Conservation (phyloP, 768 basidiomycete species). For the Pulveroboletus ravenelii region DNA sequence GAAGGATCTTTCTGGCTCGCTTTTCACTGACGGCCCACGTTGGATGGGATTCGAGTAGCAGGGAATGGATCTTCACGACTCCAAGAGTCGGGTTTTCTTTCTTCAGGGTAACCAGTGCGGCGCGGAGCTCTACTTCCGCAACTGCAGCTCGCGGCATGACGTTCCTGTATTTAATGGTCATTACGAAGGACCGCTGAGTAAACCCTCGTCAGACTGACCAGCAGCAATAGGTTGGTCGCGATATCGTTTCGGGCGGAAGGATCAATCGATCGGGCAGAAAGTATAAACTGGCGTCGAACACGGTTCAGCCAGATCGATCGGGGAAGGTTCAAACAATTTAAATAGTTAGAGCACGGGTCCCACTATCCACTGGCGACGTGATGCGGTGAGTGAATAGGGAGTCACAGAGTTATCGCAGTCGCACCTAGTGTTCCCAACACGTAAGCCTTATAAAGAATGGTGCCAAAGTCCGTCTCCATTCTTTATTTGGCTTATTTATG, state of each 20-base stretch:
- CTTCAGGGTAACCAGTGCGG: slow-evolving; percentile 52
- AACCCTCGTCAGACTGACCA: background rate
- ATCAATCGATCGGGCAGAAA: background rate
- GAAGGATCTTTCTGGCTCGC: slow-evolving; percentile 67
- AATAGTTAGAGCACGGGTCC: background rate
- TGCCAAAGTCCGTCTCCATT: no score
- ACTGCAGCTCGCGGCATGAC: slow-evolving; percentile 17
- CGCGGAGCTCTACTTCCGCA: slow-evolving; percentile 56
- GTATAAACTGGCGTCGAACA: no score
- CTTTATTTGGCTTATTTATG: no score
- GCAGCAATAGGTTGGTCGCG: background rate
- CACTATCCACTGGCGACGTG: background rate
- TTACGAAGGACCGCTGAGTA: background rate
- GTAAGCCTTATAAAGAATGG: no score
- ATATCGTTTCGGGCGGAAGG: background rate
- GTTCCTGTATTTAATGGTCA: background rate
- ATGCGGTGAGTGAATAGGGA: background rate
- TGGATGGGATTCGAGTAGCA: slow-evolving; percentile 54
- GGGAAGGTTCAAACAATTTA: no score
- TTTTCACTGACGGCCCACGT: slow-evolving; percentile 84
- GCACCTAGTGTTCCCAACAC: no score
- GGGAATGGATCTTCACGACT: slow-evolving; percentile 63
- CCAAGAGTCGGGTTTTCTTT: slow-evolving; percentile 59
- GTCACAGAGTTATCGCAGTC: no score
- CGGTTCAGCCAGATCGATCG: no score